Percentiles rank a stretch among this genome's conserved stretches.
Evolutionary conservation across 2,329 filamentous ascomycete species (phyloP).

Genomic region (Botryotinia globosa): DNA sequence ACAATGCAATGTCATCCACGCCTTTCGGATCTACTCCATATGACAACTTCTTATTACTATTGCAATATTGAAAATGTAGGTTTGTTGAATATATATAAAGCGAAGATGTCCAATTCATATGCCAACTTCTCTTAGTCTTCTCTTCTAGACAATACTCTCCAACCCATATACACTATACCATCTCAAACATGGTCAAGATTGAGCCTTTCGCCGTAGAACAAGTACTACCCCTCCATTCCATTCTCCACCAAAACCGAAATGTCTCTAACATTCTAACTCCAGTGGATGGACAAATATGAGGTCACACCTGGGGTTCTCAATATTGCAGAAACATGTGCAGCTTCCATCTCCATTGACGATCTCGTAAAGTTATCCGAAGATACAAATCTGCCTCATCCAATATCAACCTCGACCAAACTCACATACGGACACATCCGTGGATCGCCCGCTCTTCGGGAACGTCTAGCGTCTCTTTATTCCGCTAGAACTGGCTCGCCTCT

Average conservation of each 20-base stretch:
- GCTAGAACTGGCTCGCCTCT: slow-evolving; percentile 48
- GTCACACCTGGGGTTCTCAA: slow-evolving; percentile 59
- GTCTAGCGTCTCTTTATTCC: slow-evolving; percentile 64
- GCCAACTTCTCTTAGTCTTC: slow-evolving; percentile 20
- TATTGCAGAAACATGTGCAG: slow-evolving; percentile 75
- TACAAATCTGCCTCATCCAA: slow-evolving; percentile 43
- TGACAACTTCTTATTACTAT: not conserved
- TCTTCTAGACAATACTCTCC: slow-evolving; percentile 5
- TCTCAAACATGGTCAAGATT: slow-evolving; percentile 53
- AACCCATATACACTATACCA: not conserved
- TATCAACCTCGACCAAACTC: slow-evolving; percentile 57
- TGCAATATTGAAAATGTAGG: slow-evolving; percentile 17
- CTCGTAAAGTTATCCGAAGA: slow-evolving; percentile 58
- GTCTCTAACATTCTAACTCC: slow-evolving; percentile 23
- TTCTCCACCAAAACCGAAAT: slow-evolving; percentile 8
- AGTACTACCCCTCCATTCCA: slow-evolving; percentile 36
- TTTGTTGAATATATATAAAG: slow-evolving; percentile 19
- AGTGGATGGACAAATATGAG: slow-evolving; percentile 65
- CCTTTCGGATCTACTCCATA: not conserved
- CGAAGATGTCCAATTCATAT: slow-evolving; percentile 13
- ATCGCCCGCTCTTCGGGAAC: slow-evolving; percentile 59
- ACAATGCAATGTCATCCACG: not conserved
- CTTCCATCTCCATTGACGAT: slow-evolving; percentile 70
- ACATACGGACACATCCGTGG: slow-evolving; percentile 74
- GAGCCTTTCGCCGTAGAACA: slow-evolving; percentile 69